Base-by-base conservation (phyloP, 345 rosid species). In the Rhodamnia argentea region DNA sequence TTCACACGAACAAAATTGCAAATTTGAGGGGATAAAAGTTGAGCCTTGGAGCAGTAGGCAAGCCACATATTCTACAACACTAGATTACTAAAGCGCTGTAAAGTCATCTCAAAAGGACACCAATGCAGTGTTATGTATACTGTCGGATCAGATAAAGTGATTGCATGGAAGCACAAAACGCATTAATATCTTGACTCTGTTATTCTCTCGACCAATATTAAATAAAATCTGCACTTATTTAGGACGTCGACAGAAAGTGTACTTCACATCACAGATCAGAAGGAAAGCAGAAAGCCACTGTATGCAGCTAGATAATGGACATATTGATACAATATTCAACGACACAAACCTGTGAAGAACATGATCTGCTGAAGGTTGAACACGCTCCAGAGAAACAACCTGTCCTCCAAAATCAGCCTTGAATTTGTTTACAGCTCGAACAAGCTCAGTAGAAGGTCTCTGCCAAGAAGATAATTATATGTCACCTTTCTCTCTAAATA, bases 321-420 rank as follows among this genome's bases (percentile, higher is more conserved):
- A 24, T 54, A 81, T 52, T 13, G 64, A 60, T 40, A 13, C 52
- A 42, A 44, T 20, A 85, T 18, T 82, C 23, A 44, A 82, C 11
- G 70, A 32, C 51, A 37, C 83, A 54, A 52, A 97, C 99, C 98
- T 95, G 94, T 96, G 99, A 85, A 94, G 96, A 86, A 96, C 96
- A 82, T 97, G 98, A 90, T 95, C 99, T 10, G 96, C 93, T 78
- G 99, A 97, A 86, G 98, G 98, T 84, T 97, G 99, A 84, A 97
- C 98, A 51, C 98, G 93, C 88, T 97, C 98, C 90, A 97, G 76
- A 59, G 96, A 94, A 91, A 96, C 89, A 85, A 97, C 87, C 83
- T 94, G 98, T 64, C 99, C 99, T 83, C 99, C 99, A 83, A 97
- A 97, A 85, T 97, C 99, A 44, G 96, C 95, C 93, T 94, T 96